phyloP scores from a whole-genome alignment of 495 filamentous ascomycete genomes.

The Clohesyomyces aquaticus region DNA sequence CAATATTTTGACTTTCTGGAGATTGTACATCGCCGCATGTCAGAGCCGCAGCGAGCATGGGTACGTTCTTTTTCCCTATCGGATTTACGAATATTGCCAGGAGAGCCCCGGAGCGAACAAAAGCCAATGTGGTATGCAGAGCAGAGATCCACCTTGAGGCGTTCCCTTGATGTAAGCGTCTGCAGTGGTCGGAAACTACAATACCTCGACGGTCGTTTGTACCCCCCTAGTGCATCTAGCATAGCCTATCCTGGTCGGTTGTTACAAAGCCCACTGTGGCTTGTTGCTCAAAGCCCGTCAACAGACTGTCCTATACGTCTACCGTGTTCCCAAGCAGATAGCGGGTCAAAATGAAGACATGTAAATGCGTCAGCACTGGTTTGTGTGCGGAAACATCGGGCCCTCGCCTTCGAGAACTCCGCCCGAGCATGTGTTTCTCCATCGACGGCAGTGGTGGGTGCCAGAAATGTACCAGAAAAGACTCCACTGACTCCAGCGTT shows the following conservation, averaged over 20 bases:
- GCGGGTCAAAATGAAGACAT: background rate
- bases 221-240: too few species aligned
- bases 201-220: too few species aligned
- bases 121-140: too few species aligned
- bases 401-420: background rate
- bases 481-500: background rate
- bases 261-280: too few species aligned
- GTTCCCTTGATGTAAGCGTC: too few species aligned
- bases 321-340: too few species aligned
- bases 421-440: background rate
- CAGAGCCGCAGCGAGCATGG: background rate
- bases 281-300: constrained; percentile 6
- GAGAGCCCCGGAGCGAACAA: background rate
- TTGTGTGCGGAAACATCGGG: background rate
- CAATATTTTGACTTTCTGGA: background rate
- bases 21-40: background rate
- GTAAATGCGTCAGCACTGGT: background rate
- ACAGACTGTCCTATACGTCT: constrained; percentile 4
- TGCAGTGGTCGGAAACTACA: too few species aligned
- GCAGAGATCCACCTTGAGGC: too few species aligned
- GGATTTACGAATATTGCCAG: background rate
- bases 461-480: background rate
- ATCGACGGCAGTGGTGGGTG: background rate
- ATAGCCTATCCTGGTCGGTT: too few species aligned
- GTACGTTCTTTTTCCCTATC: background rate